These are phyloP conservation scores for Opeltia flavorubescens DNA, from an alignment of 495 filamentous ascomycete species.

Conservation along the genomic window DNA sequence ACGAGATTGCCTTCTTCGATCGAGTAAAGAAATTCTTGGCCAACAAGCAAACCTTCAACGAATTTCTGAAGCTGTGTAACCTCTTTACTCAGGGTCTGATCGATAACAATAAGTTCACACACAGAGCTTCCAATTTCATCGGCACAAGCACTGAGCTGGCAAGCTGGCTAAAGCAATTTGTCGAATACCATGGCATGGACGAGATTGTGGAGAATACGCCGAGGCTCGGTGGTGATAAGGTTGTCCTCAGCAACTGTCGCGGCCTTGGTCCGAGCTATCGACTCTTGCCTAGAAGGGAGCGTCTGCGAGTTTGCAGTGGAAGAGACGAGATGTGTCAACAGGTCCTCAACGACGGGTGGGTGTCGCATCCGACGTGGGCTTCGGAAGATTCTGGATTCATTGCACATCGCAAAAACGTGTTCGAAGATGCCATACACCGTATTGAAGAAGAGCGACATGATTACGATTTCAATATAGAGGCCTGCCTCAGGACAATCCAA, in stretches of 20 bases:
- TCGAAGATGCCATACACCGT: slow-evolving; percentile 82
- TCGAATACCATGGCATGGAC: slow-evolving; percentile 54
- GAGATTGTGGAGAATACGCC: slow-evolving; percentile 68
- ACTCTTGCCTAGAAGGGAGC: slow-evolving; percentile 75
- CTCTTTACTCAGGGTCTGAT: slow-evolving; percentile 85
- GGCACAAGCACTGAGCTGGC: slow-evolving; percentile 77
- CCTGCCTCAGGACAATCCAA: slow-evolving; percentile 82
- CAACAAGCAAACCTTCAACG: slow-evolving; percentile 80
- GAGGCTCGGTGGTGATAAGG: slow-evolving; percentile 53
- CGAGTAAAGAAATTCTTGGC: slow-evolving; percentile 90
- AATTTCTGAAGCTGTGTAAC: slow-evolving; percentile 92
- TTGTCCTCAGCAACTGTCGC: slow-evolving; percentile 85
- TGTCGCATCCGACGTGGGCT: slow-evolving; percentile 96
- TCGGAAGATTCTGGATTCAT: slow-evolving; percentile 98
- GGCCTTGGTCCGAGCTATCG: slow-evolving; percentile 90
- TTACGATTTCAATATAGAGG: slow-evolving; percentile 96
- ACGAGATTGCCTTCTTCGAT: slow-evolving; percentile 89
- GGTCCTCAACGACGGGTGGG: slow-evolving; percentile 96
- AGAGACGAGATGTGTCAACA: slow-evolving; percentile 83
- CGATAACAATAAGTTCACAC: slow-evolving; percentile 61
- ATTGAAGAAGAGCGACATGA: slow-evolving; percentile 98
- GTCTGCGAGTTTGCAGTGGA: slow-evolving; percentile 76
- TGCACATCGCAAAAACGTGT: slow-evolving; percentile 89
- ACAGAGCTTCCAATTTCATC: slow-evolving; percentile 74
- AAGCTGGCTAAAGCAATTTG: slow-evolving; percentile 68